Evolutionary conservation across 768 basidiomycete genomes (phyloP).

Genomic region (Inosperma sp.): DNA sequence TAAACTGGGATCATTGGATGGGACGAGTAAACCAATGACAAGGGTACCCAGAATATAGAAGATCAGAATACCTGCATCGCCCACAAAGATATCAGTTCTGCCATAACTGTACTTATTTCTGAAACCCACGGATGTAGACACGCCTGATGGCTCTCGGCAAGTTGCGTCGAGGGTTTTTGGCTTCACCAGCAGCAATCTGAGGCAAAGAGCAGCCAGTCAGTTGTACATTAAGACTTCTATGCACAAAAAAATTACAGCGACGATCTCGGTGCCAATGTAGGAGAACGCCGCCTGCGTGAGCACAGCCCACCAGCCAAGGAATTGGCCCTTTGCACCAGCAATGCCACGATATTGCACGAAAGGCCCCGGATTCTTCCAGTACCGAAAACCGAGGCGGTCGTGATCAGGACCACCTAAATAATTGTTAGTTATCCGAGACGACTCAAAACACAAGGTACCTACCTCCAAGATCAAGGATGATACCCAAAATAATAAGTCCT

Average conservation of each 20-base stretch:
- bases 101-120: not conserved
- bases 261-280: constrained; percentile 91
- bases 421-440: not conserved
- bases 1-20: constrained; percentile 58
- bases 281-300: constrained; percentile 90
- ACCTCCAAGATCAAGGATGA: constrained; percentile 79
- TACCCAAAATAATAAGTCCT: constrained; percentile 64
- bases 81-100: not conserved
- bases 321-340: constrained; percentile 64
- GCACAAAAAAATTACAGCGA: constrained; percentile 73
- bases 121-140: constrained; percentile 58
- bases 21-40: constrained; percentile 80
- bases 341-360: constrained; percentile 71
- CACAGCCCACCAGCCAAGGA: constrained; percentile 55
- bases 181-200: constrained; percentile 84
- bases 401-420: constrained; percentile 69
- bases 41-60: constrained; percentile 70
- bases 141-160: constrained; percentile 61
- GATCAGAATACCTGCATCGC: constrained; percentile 67
- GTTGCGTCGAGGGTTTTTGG: constrained; percentile 76
- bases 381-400: constrained; percentile 68
- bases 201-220: not conserved
- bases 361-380: constrained; percentile 88
- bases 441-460: constrained; percentile 10
- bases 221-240: not conserved